A percentile compares a stretch with the other conserved stretches of the same genome.
These are phyloP conservation scores for Boletus semigastroideus DNA, from an alignment of 1,284 basidiomycete species.

Conservation along the genomic window DNA sequence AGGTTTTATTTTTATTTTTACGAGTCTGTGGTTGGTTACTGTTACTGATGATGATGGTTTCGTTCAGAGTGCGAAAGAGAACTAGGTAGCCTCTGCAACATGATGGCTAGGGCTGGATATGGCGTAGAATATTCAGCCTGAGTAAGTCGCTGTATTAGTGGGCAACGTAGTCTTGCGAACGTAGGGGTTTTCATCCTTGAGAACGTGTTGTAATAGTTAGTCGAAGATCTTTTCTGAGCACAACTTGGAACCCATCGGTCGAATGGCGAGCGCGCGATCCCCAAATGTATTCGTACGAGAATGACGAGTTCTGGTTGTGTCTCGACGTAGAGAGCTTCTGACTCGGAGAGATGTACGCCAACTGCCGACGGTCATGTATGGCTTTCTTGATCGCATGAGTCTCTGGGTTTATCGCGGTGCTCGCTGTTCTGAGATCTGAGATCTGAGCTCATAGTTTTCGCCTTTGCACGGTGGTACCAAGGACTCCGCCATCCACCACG, in stretches of 20 bases:
- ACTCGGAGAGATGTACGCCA: too few species aligned
- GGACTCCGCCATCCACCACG: too few species aligned
- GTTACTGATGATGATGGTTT: too few species aligned
- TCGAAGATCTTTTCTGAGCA: slow-evolving; percentile 99
- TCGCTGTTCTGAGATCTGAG: slow-evolving; percentile 96
- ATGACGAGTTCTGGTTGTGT: slow-evolving; percentile 96
- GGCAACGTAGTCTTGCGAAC: slow-evolving; percentile 86
- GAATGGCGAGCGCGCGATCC: slow-evolving; percentile 94
- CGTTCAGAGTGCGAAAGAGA: too few species aligned
- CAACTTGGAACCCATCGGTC: slow-evolving; percentile 96
- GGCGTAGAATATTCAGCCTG: too few species aligned
- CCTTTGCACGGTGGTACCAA: slow-evolving; percentile 61
- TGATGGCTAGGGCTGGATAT: too few species aligned
- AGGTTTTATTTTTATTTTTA: too few species aligned
- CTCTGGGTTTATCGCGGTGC: slow-evolving; percentile 92
- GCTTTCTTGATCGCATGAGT: slow-evolving; percentile 98
- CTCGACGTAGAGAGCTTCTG: too few species aligned
- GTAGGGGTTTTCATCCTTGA: slow-evolving; percentile 95
- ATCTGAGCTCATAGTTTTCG: slow-evolving; percentile 93
- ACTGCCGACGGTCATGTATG: slow-evolving; percentile 95
- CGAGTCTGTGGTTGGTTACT: too few species aligned
- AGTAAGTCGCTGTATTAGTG: too few species aligned
- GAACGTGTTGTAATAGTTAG: slow-evolving; percentile 91
- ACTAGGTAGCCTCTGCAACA: too few species aligned
- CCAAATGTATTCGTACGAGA: slow-evolving; percentile 99